Base-by-base conservation (phyloP, 2,329 filamentous ascomycete species). In the Orbilia oligospora region DNA sequence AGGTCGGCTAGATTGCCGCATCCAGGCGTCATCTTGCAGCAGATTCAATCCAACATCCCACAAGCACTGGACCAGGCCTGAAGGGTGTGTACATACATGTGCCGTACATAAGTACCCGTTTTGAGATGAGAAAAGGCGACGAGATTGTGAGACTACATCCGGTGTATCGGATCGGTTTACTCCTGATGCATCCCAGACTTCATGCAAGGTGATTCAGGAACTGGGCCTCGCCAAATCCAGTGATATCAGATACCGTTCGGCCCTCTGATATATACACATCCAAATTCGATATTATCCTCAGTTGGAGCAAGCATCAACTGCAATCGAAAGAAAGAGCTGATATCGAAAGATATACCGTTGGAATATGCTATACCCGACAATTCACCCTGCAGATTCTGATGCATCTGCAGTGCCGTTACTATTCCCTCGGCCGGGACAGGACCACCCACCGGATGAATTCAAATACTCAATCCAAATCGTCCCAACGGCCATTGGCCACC, bases 11-110 rank as follows among this genome's bases (percentile, higher is more conserved):
- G 68, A 49, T 68, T 72, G 61, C 67, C 63, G 58, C 73, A 71
- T 67, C 58, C 67, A 69, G 71, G 65, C 72, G 72, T 76, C 72
- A 76, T 76, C 72, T 70, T 76, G 72, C 72, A 76, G 53, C 49
- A 20, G 30, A 41, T 41, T 46, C 56, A 48, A 44, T 61, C 41
- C 63, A 58, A 46, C 49, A 41, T 61, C 48, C 30, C 27, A 27
- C 44, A 51, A 24, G 20, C 48, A 46, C 48, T 14, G 48, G 20
- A 27, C 18, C 49, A 27, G 38, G 66, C 49, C 33, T 68, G 30
- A 18, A 56, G 44, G 44, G 18, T 18, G 44, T 5, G 10, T 9
- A n/a, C 5, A 20, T 6, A 46, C 20, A n/a, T 46, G 20, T 8
- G 4, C 16, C 3, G 8, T 30, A 30, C 30, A 30, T 3, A 5